Evolutionary conservation across 495 filamentous ascomycete species (phyloP).

Genomic region (Lichina pygmaea): DNA sequence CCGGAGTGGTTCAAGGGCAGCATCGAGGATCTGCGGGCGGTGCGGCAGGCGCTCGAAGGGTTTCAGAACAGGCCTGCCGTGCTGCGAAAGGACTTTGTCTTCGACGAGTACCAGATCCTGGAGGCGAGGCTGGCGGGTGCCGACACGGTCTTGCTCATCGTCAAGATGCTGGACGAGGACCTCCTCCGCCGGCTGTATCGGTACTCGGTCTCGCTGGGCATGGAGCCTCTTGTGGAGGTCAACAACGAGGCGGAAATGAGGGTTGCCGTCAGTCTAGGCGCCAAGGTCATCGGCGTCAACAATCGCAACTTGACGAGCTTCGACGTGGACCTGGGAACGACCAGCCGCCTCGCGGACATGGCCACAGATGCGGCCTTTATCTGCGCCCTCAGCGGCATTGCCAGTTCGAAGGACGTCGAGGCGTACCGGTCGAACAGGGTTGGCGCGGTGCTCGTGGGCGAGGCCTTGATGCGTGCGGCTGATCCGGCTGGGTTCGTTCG

Average conservation of each 20-base stretch:
- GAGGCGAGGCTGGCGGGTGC: slow-evolving; percentile 84
- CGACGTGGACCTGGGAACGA: slow-evolving; percentile 87
- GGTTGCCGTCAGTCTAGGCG: slow-evolving; percentile 56
- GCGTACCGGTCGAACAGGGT: slow-evolving; percentile 73
- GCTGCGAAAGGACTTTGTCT: slow-evolving; percentile 89
- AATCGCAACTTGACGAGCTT: slow-evolving; percentile 91
- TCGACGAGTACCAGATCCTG: slow-evolving; percentile 94
- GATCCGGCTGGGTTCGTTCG: slow-evolving; percentile 59
- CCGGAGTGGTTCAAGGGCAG: slow-evolving; percentile 97
- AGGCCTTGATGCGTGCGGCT: slow-evolving; percentile 76
- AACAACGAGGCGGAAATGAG: slow-evolving; percentile 86
- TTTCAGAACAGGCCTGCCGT: slow-evolving; percentile 82
- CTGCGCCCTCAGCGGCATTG: slow-evolving; percentile 85
- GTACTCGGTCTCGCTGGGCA: slow-evolving; percentile 73
- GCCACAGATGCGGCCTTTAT: slow-evolving; percentile 71
- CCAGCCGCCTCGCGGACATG: slow-evolving; percentile 64
- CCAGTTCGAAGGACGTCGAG: slow-evolving; percentile 68
- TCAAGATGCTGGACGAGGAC: slow-evolving; percentile 77
- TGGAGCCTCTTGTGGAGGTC: slow-evolving; percentile 95
- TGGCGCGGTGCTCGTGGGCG: slow-evolving; percentile 78
- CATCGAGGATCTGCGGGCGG: slow-evolving; percentile 75
- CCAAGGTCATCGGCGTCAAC: slow-evolving; percentile 94
- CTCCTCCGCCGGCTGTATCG: slow-evolving; percentile 56
- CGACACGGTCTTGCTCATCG: slow-evolving; percentile 85
- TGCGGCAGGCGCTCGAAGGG: slow-evolving; percentile 63